Percentiles rank a stretch among this genome's conserved stretches.
Evolutionary conservation across 148 eudicot species (phyloP).

Genomic region (Limonium bicolor): DNA sequence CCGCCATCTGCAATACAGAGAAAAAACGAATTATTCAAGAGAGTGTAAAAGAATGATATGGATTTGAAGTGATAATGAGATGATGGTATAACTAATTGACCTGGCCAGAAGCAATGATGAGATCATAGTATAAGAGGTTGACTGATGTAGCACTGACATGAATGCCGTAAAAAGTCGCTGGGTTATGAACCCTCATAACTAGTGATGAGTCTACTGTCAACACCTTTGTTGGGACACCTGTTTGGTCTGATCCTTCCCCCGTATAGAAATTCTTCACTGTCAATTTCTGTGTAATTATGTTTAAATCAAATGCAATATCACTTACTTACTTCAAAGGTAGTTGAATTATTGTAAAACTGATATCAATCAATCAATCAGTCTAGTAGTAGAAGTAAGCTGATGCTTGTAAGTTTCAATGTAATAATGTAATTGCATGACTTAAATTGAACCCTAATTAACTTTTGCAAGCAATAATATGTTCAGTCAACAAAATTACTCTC

Average conservation of each 20-base stretch:
- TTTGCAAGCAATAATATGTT: too few species aligned
- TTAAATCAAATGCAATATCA: neutral
- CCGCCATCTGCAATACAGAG: conserved; percentile 22
- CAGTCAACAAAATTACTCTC: too few species aligned
- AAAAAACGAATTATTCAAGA: neutral
- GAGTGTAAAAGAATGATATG: conserved; percentile 16
- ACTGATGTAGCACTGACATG: conserved; percentile 33
- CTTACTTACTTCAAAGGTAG: neutral
- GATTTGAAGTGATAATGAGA: conserved; percentile 45
- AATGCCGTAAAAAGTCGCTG: conserved; percentile 68
- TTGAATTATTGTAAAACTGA: neutral
- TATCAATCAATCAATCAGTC: too few species aligned
- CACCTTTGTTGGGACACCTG: conserved; percentile 64
- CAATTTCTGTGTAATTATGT: conserved; percentile 25
- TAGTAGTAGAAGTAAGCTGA: too few species aligned
- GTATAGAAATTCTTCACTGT: conserved; percentile 23
- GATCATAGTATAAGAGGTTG: conserved; percentile 29
- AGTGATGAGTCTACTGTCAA: conserved; percentile 35
- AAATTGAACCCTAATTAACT: too few species aligned
- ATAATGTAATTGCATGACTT: too few species aligned
- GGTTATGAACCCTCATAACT: conserved; percentile 36
- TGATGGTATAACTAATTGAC: conserved; percentile 28
- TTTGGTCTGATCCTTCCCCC: conserved; percentile 48
- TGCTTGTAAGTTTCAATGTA: too few species aligned
- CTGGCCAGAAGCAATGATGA: conserved; percentile 56